Evolutionary conservation across 1,284 basidiomycete genomes (phyloP), one percentile per base, ranked within the genome.

Genomic region (Ustilago vetiveriae): DNA sequence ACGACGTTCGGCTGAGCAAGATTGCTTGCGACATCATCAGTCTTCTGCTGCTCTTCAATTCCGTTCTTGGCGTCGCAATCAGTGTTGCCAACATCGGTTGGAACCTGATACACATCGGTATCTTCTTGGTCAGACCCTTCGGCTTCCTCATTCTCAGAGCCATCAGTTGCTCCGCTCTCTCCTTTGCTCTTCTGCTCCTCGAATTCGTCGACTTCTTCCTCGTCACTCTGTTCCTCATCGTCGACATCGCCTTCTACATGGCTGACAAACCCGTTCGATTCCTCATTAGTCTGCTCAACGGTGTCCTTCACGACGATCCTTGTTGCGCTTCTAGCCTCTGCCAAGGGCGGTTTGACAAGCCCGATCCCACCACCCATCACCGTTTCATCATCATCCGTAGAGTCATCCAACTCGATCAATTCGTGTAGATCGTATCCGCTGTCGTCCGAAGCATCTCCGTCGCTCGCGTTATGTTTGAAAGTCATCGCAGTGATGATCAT

Each of bases 341-440:
- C n/a, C n/a, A n/a, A n/a, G n/a, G n/a, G n/a, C n/a, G n/a, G n/a
- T n/a, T n/a, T n/a, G n/a, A n/a, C n/a, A n/a, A n/a, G n/a, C n/a
- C n/a, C n/a, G n/a, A n/a, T n/a, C n/a, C n/a, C n/a, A n/a, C n/a
- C n/a, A n/a, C n/a, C 33, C 17, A 21, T 32, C 4, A 42, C 50
- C 6, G n/a, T n/a, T n/a, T n/a, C n/a, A n/a, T 63, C 59, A 16
- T 55, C 59, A 22, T 63, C 52, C 26, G 47, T 45, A 14, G 59
- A 46, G 21, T 47, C 39, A 23, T 26, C 39, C 5, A 63, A 13
- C 1, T 51, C 43, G 29, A 63, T 42, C 24, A 55, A 21, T 1
- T 51, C 48, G 38, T 55, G 43, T 22, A 55, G 4, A 17, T 55
- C 48, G 19, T n/a, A 59, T 3, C 49, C 49, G n/a, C 40, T 43